Base-by-base conservation (phyloP, 768 basidiomycete species). In the Rhizopogon roseolus region DNA sequence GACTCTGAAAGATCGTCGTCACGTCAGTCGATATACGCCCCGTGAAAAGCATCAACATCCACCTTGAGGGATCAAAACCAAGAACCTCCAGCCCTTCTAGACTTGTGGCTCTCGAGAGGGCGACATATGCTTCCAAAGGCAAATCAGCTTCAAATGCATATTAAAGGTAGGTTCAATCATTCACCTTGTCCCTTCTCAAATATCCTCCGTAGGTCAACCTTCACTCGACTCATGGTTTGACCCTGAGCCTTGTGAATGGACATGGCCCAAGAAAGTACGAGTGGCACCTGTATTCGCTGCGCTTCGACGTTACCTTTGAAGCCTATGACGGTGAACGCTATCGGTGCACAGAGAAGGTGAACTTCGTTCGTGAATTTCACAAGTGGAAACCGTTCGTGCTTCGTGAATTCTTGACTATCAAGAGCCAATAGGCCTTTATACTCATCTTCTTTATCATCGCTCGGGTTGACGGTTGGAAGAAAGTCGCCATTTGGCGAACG, bases 241-340 rank as follows among this genome's bases (percentile, higher is more conserved):
- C 97, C 97, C 70, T 99, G 97, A 6, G 90, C 88, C 69, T 99
- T 99, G 70, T 99, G 97, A 59, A 98, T 98, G 37, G 89, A 91
- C 92, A 98, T 96, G 0, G 96, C 95, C 94, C 95, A 98, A 0
- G 95, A 81, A 41, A 96, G 77, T 49, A 93, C 92, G 16, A 98
- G 71, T 0, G 92, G 92, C 0, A 96, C 64, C 84, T 94, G 64
- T 25, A 69, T 28, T 44, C 72, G 63, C 41, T 63, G 65, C 27
- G 69, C 72, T 53, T 75, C 74, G 27, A 62, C 5, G 14, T 61
- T 62, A 11, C 74, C 75, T 34, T 54, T 56, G 36, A 71, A 53
- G 37, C 66, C 71, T 41, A 68, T 61, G 14, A 76, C 64, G 0
- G 57, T 58, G 43, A 75, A 76, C 22, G 68, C 62, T 25, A 68